Percentiles rank a stretch among this genome's conserved stretches.
Conservation (phyloP, 2,329 filamentous ascomycete species). For the Pyricularia sp. region DNA sequence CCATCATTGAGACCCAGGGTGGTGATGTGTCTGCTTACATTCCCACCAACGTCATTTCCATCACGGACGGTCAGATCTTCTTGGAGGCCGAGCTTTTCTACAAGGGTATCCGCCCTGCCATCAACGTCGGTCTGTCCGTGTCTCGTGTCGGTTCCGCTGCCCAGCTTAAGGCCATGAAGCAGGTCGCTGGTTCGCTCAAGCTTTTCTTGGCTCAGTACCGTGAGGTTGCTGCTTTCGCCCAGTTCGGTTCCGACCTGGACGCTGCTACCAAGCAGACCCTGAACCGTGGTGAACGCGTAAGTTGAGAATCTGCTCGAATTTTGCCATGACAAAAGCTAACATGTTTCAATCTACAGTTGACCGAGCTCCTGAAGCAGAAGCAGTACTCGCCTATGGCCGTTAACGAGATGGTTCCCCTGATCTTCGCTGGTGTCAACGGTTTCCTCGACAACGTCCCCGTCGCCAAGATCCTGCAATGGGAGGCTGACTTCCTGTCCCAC, state of each 20-base stretch:
- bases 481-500: conserved; percentile 87
- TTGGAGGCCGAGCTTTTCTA: conserved; percentile 98
- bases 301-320: conserved; percentile 19
- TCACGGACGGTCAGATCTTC: conserved; percentile 99
- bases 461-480: conserved; percentile 84
- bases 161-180: conserved; percentile 99
- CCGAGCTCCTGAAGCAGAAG: conserved; percentile 99
- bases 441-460: conserved; percentile 83
- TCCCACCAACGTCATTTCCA: conserved; percentile 99
- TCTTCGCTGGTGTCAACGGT: conserved; percentile 99
- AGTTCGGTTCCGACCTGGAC: conserved; percentile 99
- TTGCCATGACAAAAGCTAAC: conserved; percentile 13
- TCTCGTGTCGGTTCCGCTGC: conserved; percentile 99
- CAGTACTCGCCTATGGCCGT: conserved; percentile 98
- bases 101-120: conserved; percentile 99
- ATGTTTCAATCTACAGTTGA: conserved; percentile 43
- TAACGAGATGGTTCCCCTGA: conserved; percentile 99
- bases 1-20: conserved; percentile 98
- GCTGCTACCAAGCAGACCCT: conserved; percentile 98
- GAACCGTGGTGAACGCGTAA: conserved; percentile 92
- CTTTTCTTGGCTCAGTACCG: conserved; percentile 99
- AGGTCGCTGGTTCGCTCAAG: conserved; percentile 98
- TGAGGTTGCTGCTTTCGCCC: conserved; percentile 98
- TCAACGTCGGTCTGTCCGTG: conserved; percentile 99
- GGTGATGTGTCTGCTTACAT: conserved; percentile 99